Evolutionary conservation across 2,329 filamentous ascomycete genomes (phyloP), one percentile per base, ranked within the genome.

Genomic region (Fusarium zealandicum): DNA sequence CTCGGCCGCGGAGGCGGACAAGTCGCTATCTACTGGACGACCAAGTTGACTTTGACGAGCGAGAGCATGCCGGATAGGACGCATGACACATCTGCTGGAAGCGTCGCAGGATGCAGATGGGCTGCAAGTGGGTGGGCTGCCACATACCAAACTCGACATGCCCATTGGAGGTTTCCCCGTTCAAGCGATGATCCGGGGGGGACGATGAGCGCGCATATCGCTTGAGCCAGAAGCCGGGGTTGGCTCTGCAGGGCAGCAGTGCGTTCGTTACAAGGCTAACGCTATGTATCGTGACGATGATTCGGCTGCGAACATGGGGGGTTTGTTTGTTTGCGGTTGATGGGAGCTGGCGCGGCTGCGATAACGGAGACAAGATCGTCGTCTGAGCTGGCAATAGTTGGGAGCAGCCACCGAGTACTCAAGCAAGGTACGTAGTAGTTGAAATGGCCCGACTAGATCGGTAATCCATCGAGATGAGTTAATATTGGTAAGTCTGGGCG

Each of bases 381-480:
- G 49, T 51, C 55, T 55, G 44, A 59, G 55, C 54, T 49, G 12
- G 32, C 37, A 35, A 57, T 57, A 32, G 41, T 28, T 20, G 48
- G 18, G 40, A 62, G 18, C 36, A 33, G 33, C 16, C 25, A 38
- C 25, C 18, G 7, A 37, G 16, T 38, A 28, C n/a, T n/a, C n/a
- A n/a, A n/a, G n/a, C n/a, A n/a, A n/a, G n/a, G n/a, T n/a, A n/a
- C n/a, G n/a, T n/a, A 33, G 39, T 28, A 45, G 43, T 59, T 12
- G 20, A 16, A 30, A 31, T 31, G 28, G 13, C 12, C 10, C 25
- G 25, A 27, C 10, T 20, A 40, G 35, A 60, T 63, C 35, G 51
- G 55, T 47, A 44, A 50, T 40, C 32, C 46, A 62, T 62, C 55
- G 59, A 63, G 59, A 63, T 63, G 55, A 36, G 47, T n/a, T n/a